phyloP scores from a whole-genome alignment of 2,329 filamentous ascomycete species.

The Alternaria hordeiaustralica region DNA sequence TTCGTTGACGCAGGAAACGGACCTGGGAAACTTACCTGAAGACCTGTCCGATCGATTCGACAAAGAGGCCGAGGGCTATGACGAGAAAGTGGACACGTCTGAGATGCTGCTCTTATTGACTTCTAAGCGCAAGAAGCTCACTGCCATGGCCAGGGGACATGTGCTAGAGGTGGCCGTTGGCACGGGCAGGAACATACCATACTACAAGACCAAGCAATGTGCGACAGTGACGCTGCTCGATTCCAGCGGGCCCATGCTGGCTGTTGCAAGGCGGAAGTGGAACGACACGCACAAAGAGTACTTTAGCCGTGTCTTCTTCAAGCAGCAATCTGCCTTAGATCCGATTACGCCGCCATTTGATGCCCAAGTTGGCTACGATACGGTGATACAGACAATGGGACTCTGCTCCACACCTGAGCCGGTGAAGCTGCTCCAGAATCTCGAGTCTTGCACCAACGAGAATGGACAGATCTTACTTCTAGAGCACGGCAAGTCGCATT shows the following conservation, averaged over 20 bases:
- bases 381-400: conserved; percentile 60
- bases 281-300: conserved; percentile 49
- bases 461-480: conserved; percentile 56
- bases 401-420: conserved; percentile 58
- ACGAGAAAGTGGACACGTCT: conserved; percentile 54
- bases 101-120: conserved; percentile 54
- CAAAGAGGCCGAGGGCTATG: conserved; percentile 53
- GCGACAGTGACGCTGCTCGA: conserved; percentile 57
- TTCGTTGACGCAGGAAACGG: conserved; percentile 37
- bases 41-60: conserved; percentile 57
- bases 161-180: conserved; percentile 59
- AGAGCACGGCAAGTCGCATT: conserved; percentile 58
- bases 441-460: conserved; percentile 52
- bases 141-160: conserved; percentile 51
- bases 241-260: conserved; percentile 56
- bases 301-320: conserved; percentile 49
- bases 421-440: conserved; percentile 52
- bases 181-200: conserved; percentile 57
- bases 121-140: conserved; percentile 50
- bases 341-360: conserved; percentile 52
- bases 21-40: conserved; percentile 36
- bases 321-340: conserved; percentile 53
- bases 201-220: conserved; percentile 51
- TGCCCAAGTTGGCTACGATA: conserved; percentile 54
- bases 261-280: conserved; percentile 58